Evolutionary conservation across 768 basidiomycete genomes (phyloP), one percentile per base, ranked within the genome.

Genomic region (Leccinum longicurvipes): DNA sequence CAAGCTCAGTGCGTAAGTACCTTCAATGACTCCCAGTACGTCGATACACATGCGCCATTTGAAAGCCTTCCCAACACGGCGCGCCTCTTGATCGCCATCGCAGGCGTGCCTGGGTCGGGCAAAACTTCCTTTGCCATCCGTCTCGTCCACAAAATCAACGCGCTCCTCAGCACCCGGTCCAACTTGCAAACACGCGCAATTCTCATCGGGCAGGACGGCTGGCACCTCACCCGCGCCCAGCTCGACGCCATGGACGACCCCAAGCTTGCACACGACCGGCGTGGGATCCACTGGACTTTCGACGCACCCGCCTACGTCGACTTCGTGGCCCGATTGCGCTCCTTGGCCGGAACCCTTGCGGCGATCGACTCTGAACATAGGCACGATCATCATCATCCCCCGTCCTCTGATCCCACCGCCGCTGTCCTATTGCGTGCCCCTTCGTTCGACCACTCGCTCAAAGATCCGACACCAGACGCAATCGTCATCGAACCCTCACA

Each of bases 211-310:
- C 76, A 93, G 36, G 95, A 98, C 67, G 95, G 96, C 11, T 98
- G 93, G 93, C 95, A 98, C 69, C 78, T 89, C 56, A 82, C 89
- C 17, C 83, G 92, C 23, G 80, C 83, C 4, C 84, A 90, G 60
- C 82, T 98, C 25, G 91, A 91, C 63, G 66, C 73, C 21, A 80
- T 94, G 66, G 82, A 84, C 14, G 85, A 97, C 68, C 87, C 93
- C 0, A 76, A 80, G 51, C 79, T 85, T 39, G 93, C 94, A 0
- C 84, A 88, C 61, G 86, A 86, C 55, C 72, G 91, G 46, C 82
- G 94, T 21, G 95, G 95, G 3, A 85, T 80, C 14, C 89, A 93
- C 61, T 96, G 93, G 89, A 97, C 94, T 2, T 98, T 98, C 64
- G 87, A 97, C 61, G 84, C 82, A 6, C 60, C 68, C n/a, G 76